Evolutionary conservation across 1,284 basidiomycete species (phyloP), one percentile per base, ranked within the genome.

Genomic region (Trametes pubescens): DNA sequence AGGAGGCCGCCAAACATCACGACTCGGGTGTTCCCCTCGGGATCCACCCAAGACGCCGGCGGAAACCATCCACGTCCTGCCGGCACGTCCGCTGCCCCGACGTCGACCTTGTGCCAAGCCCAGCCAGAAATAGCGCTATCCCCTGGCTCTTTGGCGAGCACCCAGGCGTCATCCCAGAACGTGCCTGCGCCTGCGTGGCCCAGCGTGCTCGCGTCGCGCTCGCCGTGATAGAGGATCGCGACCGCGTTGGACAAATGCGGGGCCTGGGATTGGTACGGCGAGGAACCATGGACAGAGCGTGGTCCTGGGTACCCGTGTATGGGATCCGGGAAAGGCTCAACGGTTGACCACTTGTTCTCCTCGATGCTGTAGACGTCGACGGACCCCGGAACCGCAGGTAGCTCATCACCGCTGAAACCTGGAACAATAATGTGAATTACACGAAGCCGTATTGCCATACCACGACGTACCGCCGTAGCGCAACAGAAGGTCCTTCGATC

Each of bases 161-260:
- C 32, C 75, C 73, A 76, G 24, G 77, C 72, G 65, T 80, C 72
- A 53, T 77, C 51, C 74, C 76, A 72, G 72, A 80, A 76, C 32
- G 69, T 63, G 2, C 76, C 77, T 0, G 74, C 77, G 1, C 74
- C 77, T 11, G 72, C 74, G 57, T 77, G 76, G 0, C 76, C 77
- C 10, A 75, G 57, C 4, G 56, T 65, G n/a, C 74, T 74, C 7
- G 77, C 75, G 16, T 71, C 73, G 29, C 72, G 64, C 61, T 79
- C 74, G 3, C 79, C 79, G 48, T 77, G 67, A 51, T 73, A 75
- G 47, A 77, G 55, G 3, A 78, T 59, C 0, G 72, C 78, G 22
- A 76, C 62, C 8, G 64, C 67, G 35, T 64, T 48, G 10, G 61
- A 49, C n/a, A 69, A 55, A 2, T 55, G 49, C 0, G 66, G 62